phyloP scores from a whole-genome alignment of 306 rosid genomes.

The Cucurbita argyrosperma region DNA sequence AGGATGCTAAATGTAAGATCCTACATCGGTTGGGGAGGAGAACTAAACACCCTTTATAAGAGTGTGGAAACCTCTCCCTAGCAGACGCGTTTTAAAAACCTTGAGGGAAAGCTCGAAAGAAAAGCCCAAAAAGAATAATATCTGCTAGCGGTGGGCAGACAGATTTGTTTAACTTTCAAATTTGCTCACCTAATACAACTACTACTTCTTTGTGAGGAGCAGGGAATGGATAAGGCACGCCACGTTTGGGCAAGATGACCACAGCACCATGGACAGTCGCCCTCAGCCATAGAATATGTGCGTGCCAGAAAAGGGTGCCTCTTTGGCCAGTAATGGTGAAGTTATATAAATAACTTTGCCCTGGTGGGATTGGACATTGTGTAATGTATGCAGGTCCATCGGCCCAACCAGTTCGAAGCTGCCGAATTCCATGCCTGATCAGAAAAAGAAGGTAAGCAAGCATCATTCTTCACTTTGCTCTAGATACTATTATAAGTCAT shows the following conservation, averaged over 20 bases:
- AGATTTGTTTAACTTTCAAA: not conserved
- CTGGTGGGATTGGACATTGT: slow-evolving; percentile 70
- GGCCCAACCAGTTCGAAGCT: slow-evolving; percentile 73
- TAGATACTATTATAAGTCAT: not conserved
- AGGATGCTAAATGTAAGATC: not conserved
- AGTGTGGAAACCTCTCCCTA: no score
- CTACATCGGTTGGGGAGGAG: no score
- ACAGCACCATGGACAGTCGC: slow-evolving; percentile 75
- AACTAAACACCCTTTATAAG: no score
- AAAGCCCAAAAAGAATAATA: no score
- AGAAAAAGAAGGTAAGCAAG: not conserved
- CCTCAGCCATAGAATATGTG: slow-evolving; percentile 79
- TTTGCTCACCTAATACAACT: slow-evolving; percentile 45
- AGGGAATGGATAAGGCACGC: slow-evolving; percentile 83
- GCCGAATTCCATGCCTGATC: slow-evolving; percentile 74
- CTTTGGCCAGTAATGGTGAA: slow-evolving; percentile 82
- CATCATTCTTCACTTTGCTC: not conserved
- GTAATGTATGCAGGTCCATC: slow-evolving; percentile 85
- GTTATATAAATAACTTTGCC: slow-evolving; percentile 55
- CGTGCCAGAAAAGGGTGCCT: slow-evolving; percentile 90
- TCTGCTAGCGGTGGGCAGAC: not conserved
- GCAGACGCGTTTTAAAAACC: no score
- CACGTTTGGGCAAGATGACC: slow-evolving; percentile 69
- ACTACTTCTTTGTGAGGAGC: slow-evolving; percentile 60
- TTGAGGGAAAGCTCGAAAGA: no score